Evolutionary conservation across 2,329 filamentous ascomycete genomes (phyloP), one percentile per base, ranked within the genome.

Genomic region (Dendrostoma leiphaemia): DNA sequence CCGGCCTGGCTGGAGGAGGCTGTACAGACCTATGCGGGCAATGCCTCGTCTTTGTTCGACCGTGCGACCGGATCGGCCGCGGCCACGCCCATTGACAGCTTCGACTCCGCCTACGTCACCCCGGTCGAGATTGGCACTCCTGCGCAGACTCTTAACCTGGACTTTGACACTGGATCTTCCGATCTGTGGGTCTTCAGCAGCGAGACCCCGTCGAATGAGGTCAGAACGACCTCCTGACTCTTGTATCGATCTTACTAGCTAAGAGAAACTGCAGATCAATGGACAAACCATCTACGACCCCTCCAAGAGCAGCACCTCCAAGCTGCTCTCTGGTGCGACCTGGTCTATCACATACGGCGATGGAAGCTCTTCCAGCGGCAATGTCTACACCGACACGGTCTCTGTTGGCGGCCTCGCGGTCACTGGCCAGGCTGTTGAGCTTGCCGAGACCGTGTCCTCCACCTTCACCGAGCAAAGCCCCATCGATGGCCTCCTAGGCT

Each of bases 131-230:
- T 71, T 29, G 69, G 69, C 9, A 71, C 71, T 6, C 74, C 74
- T 8, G 65, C 71, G 4, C 71, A 77, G 60, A 73, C 68, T 1
- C 63, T 77, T 37, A 70, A 72, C 51, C 61, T 77, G 45, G 70
- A 76, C 60, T 74, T 77, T 48, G 74, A 77, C 50, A 77, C 75
- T 3, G 74, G 74, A 2, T 76, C 72, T 4, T 72, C 72, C 4
- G 74, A 78, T 53, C 64, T 71, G 28, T 71, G 69, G 70, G 67
- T 71, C 46, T 71, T 70, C 58, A 65, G 63, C 61, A 62, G 59
- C 51, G 61, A 64, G 45, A 66, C 65, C 19, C 53, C 56, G 4
- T 46, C 52, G 10, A 35, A 48, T 61, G 26, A 48, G 52, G 28
- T 49, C 15, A 8, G 47, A 31, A 9, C 2, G 6, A 13, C 6